Base-by-base conservation (phyloP, 192 early-diverging fungal species). In the Entophlyctis luteolus region DNA sequence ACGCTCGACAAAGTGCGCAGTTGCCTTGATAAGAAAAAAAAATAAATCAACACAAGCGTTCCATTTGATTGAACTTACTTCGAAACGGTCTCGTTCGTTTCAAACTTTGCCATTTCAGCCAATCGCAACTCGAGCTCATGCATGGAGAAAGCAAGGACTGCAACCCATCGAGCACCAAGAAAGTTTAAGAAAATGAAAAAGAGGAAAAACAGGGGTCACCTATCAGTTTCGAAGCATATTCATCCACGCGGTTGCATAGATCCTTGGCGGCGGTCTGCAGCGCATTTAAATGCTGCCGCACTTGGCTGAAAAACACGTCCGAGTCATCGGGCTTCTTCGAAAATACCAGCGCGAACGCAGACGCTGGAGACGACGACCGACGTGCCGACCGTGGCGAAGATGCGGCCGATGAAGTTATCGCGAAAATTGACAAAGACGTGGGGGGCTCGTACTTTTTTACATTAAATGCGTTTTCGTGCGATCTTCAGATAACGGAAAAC, bases 271-370 rank as follows among this genome's bases (percentile, higher is more conserved):
- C 28, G 16, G 6, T 27, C 32, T 63, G 32, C 28, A 63, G 47
- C 1, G 60, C 60, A 5, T 37, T 2, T n/a, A 63, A 34, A 49
- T 63, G 60, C 12, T 8, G 28, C n/a, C 27, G 48, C 16, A 37
- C 60, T 49, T 63, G 60, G 23, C 50, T 37, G 36, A 63, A 63
- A 49, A 63, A 63, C 47, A 49, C 46, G 36, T 63, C 60, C 16
- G 50, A 31, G 31, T 63, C 60, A 32, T 63, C 60, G 20, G 8
- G 42, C 18, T 63, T 63, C 22, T 49, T n/a, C 25, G 60, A 63
- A 63, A 63, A 63, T 25, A 63, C 60, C 22, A 63, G 27, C 1
- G 60, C 29, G 47, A 63, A 49, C 20, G 60, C 47, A n/a, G 42
- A 49, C 0, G 58, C 16, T 12, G 58, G 23, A 5, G 58, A 46